Conservation (phyloP, 2,329 filamentous ascomycete genomes). For the Hymenoscyphus repandus region DNA sequence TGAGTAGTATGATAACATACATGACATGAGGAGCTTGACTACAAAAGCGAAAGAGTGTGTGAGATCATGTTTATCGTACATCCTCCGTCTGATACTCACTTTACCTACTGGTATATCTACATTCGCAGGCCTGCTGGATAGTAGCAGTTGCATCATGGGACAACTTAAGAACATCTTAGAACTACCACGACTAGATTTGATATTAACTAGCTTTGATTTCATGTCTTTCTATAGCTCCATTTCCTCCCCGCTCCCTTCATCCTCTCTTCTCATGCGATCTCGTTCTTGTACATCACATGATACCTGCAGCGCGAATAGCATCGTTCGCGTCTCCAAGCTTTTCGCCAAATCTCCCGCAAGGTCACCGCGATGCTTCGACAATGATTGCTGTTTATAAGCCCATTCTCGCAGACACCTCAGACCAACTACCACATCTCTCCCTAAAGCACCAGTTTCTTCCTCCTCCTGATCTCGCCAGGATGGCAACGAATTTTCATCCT, state of each 20-base stretch:
- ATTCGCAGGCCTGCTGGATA: no score
- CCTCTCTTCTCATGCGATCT: background rate
- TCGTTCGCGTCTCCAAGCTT: slow-evolving; percentile 1
- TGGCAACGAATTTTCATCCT: background rate
- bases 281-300: background rate
- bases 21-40: no score
- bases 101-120: no score
- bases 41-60: no score
- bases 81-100: no score
- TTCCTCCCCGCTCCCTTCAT: slow-evolving; percentile 1
- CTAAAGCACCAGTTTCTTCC: slow-evolving; percentile 1
- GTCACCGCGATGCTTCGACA: background rate
- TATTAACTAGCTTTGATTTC: background rate
- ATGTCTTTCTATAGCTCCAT: background rate
- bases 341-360: slow-evolving; percentile 2
- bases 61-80: no score
- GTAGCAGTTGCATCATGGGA: no score
- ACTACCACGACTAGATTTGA: background rate
- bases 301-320: slow-evolving; percentile 2
- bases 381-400: slow-evolving; percentile 2
- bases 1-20: no score
- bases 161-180: background rate
- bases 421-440: background rate
- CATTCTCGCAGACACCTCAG: slow-evolving; percentile 3
- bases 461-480: slow-evolving; percentile 6